Conservation (phyloP, 768 basidiomycete genomes). For the Punctularia strigosozonata region DNA sequence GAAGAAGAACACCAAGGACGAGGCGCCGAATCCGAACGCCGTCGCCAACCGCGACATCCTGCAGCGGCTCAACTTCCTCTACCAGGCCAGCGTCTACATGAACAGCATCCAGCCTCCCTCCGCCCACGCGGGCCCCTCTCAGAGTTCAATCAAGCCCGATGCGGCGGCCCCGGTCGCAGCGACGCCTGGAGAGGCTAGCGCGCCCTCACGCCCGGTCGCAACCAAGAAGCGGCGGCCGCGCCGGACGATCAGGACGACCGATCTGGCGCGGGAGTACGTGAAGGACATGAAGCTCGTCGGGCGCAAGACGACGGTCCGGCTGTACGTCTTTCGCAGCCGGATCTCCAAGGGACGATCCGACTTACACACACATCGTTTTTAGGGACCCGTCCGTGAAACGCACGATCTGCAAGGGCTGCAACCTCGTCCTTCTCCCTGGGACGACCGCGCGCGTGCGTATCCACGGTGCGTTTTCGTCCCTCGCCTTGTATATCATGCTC, state of each 20-base stretch:
- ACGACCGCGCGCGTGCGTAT: constrained; percentile 51
- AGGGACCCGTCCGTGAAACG: constrained; percentile 84
- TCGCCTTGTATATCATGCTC: background rate
- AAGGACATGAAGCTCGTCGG: constrained; percentile 59
- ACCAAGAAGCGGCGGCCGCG: no score
- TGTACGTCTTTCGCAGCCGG: constrained; percentile 33
- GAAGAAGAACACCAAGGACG: constrained; percentile 49
- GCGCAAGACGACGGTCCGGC: constrained; percentile 64
- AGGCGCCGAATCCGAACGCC: constrained; percentile 42
- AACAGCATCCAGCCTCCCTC: constrained; percentile 20
- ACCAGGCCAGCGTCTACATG: constrained; percentile 66
- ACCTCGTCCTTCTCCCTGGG: constrained; percentile 55
- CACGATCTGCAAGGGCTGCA: constrained; percentile 62
- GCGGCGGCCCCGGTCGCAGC: no score
- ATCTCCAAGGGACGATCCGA: background rate
- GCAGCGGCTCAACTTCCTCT: constrained; percentile 78
- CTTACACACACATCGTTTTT: background rate
- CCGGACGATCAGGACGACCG: constrained; percentile 25
- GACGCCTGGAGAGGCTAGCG: no score
- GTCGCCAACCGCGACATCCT: constrained; percentile 64
- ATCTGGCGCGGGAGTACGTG: constrained; percentile 56
- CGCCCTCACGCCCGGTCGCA: no score
- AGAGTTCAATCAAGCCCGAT: no score
- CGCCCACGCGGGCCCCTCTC: background rate
- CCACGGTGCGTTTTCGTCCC: constrained; percentile 52